Evolutionary conservation across 129 eudicot genomes (phyloP).

Genomic region (Smallanthus sonchifolius): DNA sequence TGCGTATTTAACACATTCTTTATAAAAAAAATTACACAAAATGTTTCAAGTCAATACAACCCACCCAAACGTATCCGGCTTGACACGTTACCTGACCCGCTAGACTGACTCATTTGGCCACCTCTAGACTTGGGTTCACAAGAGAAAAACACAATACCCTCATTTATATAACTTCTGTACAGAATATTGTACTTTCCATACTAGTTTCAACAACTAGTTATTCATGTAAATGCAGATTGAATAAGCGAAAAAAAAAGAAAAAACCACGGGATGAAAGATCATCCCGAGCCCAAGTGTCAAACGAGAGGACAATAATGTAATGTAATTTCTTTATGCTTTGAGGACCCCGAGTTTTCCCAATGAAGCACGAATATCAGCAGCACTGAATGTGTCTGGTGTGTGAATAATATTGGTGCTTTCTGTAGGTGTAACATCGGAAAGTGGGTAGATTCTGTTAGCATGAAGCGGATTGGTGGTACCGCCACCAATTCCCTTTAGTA

Average conservation of each 20-base stretch:
- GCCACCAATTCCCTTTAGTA: slow-evolving; percentile 74
- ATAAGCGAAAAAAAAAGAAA: slow-evolving; percentile 5
- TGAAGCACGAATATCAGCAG: slow-evolving; percentile 49
- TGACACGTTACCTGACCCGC: not conserved
- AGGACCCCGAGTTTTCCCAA: slow-evolving; percentile 45
- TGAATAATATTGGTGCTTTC: slow-evolving; percentile 66
- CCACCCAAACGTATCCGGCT: not conserved
- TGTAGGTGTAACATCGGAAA: slow-evolving; percentile 59
- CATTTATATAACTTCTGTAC: slow-evolving; percentile 31
- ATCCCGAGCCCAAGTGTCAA: slow-evolving; percentile 1
- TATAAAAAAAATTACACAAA: too few species aligned
- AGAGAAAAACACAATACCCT: slow-evolving; percentile 13
- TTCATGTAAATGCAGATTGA: slow-evolving; percentile 17
- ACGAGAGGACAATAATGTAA: not conserved
- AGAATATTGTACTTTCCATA: slow-evolving; percentile 8
- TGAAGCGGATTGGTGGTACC: slow-evolving; percentile 56
- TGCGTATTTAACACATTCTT: too few species aligned
- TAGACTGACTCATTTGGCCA: not conserved
- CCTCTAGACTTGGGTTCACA: not conserved
- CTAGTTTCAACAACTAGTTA: slow-evolving; percentile 6
- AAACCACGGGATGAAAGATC: not conserved
- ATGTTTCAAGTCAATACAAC: not conserved
- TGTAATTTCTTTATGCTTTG: slow-evolving; percentile 26
- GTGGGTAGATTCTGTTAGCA: slow-evolving; percentile 79
- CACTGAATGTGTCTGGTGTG: slow-evolving; percentile 47